Base-by-base conservation (phyloP, 495 filamentous ascomycete genomes). In the Hypoxylon crocopeplum region DNA sequence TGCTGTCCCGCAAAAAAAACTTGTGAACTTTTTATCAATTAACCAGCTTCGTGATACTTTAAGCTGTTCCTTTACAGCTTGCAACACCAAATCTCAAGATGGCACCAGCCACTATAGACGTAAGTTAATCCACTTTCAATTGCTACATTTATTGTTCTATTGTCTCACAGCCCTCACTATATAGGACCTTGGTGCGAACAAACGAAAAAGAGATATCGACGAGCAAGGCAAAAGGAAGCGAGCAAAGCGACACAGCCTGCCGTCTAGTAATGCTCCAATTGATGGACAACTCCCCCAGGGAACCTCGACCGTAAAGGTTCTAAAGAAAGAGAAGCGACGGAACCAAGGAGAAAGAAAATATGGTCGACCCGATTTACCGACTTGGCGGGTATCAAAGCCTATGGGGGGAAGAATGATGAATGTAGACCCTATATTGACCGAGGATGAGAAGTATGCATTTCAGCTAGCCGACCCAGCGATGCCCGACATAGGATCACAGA, bases 401-500 rank as follows among this genome's bases (percentile, higher is more conserved):
- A 76, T 87, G 70, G 89, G 85, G 47, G 89, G 89, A 5, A 77
- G 85, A 34, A 87, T 90, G 74, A 69, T 87, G 29, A 77, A 90
- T 63, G 75, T 89, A 48, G 91, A 97, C 59, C 89, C 93, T 0
- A 76, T 91, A 17, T 87, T 97, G 71, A 87, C 90, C 10, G 57
- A 64, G 4, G 89, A 97, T 74, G 92, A 96, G 72, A 84, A 87
- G 91, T 96, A 77, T 64, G 86, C 73, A 40, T 15, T 25, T 25
- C 22, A 33, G 27, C 27, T 36, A 33, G 47, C 33, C 12, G 57
- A 7, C 46, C 13, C 16, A 4, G 25, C 1, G n/a, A 41, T 8
- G 34, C 25, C 27, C 16, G 15, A 6, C 2, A 25, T 12, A 12
- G 10, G 15, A 36, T 39, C 11, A 8, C 8, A 13, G 24, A 39